Evolutionary conservation across 345 rosid species (phyloP).

Genomic region (Streptanthus diversifolius): DNA sequence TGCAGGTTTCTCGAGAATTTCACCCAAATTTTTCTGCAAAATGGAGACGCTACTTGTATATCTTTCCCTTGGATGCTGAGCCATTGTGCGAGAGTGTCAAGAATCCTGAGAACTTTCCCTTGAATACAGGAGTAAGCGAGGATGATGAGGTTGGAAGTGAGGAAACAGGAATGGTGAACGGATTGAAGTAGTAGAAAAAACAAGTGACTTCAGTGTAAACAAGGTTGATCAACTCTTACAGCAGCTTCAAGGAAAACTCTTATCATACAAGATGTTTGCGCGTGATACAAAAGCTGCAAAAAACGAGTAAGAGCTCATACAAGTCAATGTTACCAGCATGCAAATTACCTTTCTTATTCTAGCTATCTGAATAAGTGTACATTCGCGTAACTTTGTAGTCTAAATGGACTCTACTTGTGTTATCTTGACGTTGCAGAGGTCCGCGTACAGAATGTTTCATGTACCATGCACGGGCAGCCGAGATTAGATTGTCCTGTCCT

Average conservation of each 20-base stretch:
- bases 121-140: constrained; percentile 17
- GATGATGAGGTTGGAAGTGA: constrained; percentile 33
- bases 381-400: background rate
- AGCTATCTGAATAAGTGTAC: background rate
- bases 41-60: constrained; percentile 91
- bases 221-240: constrained; percentile 71
- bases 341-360: background rate
- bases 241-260: constrained; percentile 73
- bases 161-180: constrained; percentile 28
- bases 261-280: constrained; percentile 86
- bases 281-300: constrained; percentile 95
- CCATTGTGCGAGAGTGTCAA: constrained; percentile 34
- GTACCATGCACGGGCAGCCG: constrained; percentile 81
- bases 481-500: constrained; percentile 54
- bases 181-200: constrained; percentile 46
- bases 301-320: constrained; percentile 58
- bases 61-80: constrained; percentile 62
- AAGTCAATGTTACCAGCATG: background rate
- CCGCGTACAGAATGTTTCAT: constrained; percentile 92
- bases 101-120: constrained; percentile 25
- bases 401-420: constrained; percentile 3
- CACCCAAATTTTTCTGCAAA: constrained; percentile 93
- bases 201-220: constrained; percentile 51
- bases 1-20: constrained; percentile 76
- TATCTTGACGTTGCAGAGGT: constrained; percentile 57